phyloP scores from a whole-genome alignment of 306 rosid species.

The Rosa lucieae region DNA sequence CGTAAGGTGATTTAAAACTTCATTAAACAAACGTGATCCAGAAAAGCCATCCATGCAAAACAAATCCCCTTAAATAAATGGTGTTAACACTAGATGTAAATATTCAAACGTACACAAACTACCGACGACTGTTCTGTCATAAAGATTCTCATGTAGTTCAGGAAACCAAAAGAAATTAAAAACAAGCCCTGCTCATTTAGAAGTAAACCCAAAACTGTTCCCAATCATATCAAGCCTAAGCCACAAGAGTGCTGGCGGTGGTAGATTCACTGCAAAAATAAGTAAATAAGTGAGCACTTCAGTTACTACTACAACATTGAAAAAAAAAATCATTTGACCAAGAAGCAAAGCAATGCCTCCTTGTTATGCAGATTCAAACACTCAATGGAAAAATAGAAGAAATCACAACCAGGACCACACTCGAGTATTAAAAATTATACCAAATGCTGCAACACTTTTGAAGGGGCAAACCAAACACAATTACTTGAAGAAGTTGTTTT shows the following conservation, averaged over 20 bases:
- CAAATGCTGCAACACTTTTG: not conserved
- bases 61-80: not conserved
- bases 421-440: not conserved
- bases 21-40: not conserved
- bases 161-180: constrained; percentile 17
- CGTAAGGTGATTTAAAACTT: not conserved
- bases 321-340: not conserved
- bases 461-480: not conserved
- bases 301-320: not conserved
- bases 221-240: constrained; percentile 36
- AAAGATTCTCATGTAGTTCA: not conserved
- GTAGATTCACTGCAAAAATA: constrained; percentile 48
- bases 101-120: not conserved
- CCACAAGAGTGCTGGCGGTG: constrained; percentile 79
- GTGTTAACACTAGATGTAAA: not conserved
- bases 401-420: not conserved
- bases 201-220: constrained; percentile 27
- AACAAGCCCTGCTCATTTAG: constrained; percentile 16
- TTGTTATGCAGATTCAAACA: not conserved
- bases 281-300: not conserved
- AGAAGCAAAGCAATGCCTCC: not conserved
- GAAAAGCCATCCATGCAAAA: not conserved
- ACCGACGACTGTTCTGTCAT: not conserved
- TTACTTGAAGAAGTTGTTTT: not conserved
- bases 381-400: not conserved